phyloP scores from a whole-genome alignment of 768 basidiomycete genomes.

The Suillus hirtellus region DNA sequence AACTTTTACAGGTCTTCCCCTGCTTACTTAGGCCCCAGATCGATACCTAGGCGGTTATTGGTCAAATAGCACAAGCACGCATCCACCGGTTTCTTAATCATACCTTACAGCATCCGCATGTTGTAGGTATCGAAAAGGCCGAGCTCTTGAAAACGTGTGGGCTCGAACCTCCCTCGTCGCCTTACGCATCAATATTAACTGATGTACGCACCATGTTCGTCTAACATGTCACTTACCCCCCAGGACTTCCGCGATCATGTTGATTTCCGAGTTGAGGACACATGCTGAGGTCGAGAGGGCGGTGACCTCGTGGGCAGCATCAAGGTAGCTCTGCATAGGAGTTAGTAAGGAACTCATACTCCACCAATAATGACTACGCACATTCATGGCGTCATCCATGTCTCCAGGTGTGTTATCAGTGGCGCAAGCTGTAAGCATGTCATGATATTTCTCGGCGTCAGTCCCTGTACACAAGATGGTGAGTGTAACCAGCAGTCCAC shows the following conservation, averaged over 20 bases:
- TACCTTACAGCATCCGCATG: conserved; percentile 82
- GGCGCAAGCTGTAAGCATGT: conserved; percentile 47
- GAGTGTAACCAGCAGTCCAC: conserved; percentile 16
- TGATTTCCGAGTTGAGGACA: conserved; percentile 64
- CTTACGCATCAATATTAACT: conserved; percentile 37
- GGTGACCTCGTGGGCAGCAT: conserved; percentile 58
- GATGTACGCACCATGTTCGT: conserved; percentile 12
- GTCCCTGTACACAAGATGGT: conserved; percentile 37
- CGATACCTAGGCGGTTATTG: conserved; percentile 50
- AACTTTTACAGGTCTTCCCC: conserved; percentile 80
- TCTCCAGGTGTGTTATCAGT: conserved; percentile 51
- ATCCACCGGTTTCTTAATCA: conserved; percentile 16
- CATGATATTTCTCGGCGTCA: conserved; percentile 54
- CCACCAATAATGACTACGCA: conserved; percentile 11
- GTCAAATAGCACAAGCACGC: conserved; percentile 11
- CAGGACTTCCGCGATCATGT: conserved; percentile 57
- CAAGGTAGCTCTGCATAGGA: conserved; percentile 55
- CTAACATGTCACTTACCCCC: conserved; percentile 49
- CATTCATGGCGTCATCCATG: conserved; percentile 41
- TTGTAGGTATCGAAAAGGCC: conserved; percentile 82
- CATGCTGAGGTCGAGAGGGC: conserved; percentile 55
- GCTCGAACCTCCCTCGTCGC: conserved; percentile 67
- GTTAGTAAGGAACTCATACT: conserved; percentile 9
- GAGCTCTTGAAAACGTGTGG: conserved; percentile 85
- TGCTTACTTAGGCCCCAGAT: conserved; percentile 89